phyloP scores from a whole-genome alignment of 352 stramenopile species.

The Hyphochytrium catenoides region DNA sequence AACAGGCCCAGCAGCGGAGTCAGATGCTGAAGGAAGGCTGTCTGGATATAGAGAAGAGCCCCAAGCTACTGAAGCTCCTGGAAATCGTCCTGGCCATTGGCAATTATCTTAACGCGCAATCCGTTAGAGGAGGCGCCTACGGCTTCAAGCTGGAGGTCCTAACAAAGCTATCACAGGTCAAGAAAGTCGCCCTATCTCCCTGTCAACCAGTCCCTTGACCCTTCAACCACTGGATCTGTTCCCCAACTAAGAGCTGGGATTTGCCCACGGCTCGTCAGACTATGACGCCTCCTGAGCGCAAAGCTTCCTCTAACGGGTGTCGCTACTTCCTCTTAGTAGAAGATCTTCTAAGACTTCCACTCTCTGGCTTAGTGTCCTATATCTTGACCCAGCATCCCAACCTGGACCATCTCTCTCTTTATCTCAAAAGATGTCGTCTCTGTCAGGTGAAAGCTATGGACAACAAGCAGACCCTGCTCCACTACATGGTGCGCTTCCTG shows the following conservation, averaged over 20 bases:
- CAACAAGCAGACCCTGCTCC: slow-evolving; percentile 52
- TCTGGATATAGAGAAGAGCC: slow-evolving; percentile 54
- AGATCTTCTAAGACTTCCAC: too few species aligned
- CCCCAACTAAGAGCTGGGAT: too few species aligned
- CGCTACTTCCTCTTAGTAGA: too few species aligned
- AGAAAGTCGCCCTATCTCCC: too few species aligned
- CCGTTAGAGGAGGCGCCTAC: slow-evolving; percentile 28
- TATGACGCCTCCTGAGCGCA: too few species aligned
- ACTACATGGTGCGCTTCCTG: slow-evolving; percentile 42
- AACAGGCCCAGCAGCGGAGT: slow-evolving; percentile 13
- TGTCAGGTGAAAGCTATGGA: slow-evolving; percentile 16
- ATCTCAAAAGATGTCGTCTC: background rate
- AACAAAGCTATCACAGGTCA: slow-evolving; percentile 59
- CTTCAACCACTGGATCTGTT: too few species aligned
- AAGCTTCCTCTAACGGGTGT: too few species aligned
- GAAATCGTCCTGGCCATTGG: slow-evolving; percentile 50
- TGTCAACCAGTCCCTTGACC: too few species aligned
- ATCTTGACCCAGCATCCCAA: too few species aligned
- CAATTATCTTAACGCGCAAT: slow-evolving; percentile 63
- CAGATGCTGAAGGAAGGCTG: slow-evolving; percentile 64
- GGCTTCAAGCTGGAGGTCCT: slow-evolving; percentile 64
- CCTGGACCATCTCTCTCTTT: background rate
- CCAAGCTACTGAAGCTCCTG: slow-evolving; percentile 62
- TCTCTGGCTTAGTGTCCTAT: too few species aligned
- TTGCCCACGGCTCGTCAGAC: too few species aligned